phyloP scores from a whole-genome alignment of 2,329 filamentous ascomycete genomes.

The Trichophyton verrucosum region DNA sequence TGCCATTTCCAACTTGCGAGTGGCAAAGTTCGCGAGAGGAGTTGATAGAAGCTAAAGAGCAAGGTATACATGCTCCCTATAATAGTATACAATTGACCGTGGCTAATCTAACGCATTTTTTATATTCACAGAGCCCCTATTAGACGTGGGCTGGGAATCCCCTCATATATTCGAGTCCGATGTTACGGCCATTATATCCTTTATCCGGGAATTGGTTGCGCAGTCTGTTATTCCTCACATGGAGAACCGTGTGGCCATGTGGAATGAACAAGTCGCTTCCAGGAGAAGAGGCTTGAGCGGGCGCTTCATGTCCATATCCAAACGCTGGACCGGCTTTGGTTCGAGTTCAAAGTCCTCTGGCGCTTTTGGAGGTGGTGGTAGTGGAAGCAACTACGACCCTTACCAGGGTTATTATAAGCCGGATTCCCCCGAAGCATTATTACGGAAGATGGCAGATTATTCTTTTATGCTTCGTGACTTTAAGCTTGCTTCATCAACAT shows the following conservation, averaged over 20 bases:
- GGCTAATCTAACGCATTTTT: not conserved
- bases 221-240: constrained; percentile 92
- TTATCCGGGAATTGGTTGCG: constrained; percentile 87
- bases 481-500: constrained; percentile 83
- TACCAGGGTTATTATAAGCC: constrained; percentile 69
- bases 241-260: constrained; percentile 80
- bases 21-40: constrained; percentile 87
- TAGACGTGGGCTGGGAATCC: constrained; percentile 13
- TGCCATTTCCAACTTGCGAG: constrained; percentile 65
- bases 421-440: constrained; percentile 73
- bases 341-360: constrained; percentile 50
- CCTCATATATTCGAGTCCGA: constrained; percentile 82
- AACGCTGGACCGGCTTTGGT: constrained; percentile 77
- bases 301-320: constrained; percentile 86
- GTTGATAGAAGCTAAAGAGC: constrained; percentile 56
- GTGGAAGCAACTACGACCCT: constrained; percentile 59
- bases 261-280: constrained; percentile 96
- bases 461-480: constrained; percentile 95
- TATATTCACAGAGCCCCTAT: constrained; percentile 8
- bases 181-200: constrained; percentile 71
- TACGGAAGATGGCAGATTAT: constrained; percentile 89
- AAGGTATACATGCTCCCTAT: constrained; percentile 34
- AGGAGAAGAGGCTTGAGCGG: constrained; percentile 77
- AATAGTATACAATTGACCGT: constrained; percentile 5
- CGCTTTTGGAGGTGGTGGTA: constrained; percentile 33